phyloP scores from a whole-genome alignment of 805 yeast genomes.

The Ogataea trehalophila region DNA sequence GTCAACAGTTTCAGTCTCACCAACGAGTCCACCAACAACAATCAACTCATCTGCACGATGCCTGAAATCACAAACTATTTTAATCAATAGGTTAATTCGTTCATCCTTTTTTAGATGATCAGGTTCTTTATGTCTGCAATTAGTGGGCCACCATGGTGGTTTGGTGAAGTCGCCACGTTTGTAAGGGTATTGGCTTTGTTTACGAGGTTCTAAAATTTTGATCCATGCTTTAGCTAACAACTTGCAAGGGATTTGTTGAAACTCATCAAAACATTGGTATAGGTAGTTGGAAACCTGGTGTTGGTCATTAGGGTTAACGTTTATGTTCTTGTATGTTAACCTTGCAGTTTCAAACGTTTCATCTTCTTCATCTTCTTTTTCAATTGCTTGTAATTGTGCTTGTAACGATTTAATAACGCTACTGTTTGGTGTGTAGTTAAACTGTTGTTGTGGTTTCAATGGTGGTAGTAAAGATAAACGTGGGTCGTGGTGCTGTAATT shows the following conservation, averaged over 20 bases:
- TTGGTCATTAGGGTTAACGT: conserved; percentile 16
- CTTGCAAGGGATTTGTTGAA: conserved; percentile 56
- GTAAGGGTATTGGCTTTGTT: conserved; percentile 61
- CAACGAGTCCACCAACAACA: conserved; percentile 20
- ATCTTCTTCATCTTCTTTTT: not conserved
- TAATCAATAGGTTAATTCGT: conserved; percentile 45
- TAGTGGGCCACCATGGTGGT: conserved; percentile 71
- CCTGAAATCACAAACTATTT: conserved; percentile 30
- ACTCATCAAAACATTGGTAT: conserved; percentile 29
- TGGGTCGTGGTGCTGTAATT: too few species aligned
- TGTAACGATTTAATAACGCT: not conserved
- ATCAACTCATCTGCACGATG: conserved; percentile 17
- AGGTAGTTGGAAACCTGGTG: conserved; percentile 21
- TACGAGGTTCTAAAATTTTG: conserved; percentile 56
- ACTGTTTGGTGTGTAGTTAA: not conserved
- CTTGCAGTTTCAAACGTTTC: conserved; percentile 4
- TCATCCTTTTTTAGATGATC: conserved; percentile 63
- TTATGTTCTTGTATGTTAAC: conserved; percentile 12
- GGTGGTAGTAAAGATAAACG: not conserved
- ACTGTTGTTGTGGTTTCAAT: not conserved
- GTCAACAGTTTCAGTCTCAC: conserved; percentile 14
- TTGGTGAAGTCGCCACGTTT: conserved; percentile 42
- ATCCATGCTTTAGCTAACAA: conserved; percentile 65
- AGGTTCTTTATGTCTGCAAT: conserved; percentile 61
- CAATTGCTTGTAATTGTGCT: not conserved